These are phyloP conservation scores for Pestalotiopsis sp. DNA, from an alignment of 2,329 filamentous ascomycete genomes.

Conservation along the genomic window DNA sequence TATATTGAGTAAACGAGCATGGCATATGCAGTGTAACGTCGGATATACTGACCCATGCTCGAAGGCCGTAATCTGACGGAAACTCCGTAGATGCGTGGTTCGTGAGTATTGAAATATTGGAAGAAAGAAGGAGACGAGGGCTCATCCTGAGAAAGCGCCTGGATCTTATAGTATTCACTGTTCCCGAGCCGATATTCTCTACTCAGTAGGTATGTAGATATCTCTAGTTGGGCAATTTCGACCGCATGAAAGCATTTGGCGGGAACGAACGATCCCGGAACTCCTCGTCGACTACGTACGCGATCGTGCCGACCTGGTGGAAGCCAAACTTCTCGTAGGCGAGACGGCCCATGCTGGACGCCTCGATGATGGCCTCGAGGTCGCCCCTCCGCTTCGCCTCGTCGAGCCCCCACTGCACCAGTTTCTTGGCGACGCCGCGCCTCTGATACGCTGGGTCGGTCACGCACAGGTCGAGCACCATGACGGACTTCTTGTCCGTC, in stretches of 20 bases:
- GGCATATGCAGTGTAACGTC: neutral
- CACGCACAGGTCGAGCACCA: constrained; percentile 53
- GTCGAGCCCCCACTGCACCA: constrained; percentile 52
- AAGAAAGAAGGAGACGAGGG: neutral
- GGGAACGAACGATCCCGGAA: constrained; percentile 40
- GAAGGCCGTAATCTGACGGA: neutral
- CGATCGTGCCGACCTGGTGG: constrained; percentile 42
- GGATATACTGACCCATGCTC: neutral
- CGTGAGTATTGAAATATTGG: neutral
- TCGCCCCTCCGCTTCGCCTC: constrained; percentile 43
- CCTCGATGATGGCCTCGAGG: constrained; percentile 48
- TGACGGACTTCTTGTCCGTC: constrained; percentile 43
- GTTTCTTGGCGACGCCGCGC: constrained; percentile 43
- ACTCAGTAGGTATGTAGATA: neutral
- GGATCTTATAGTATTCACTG: neutral
- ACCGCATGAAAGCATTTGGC: constrained; percentile 52
- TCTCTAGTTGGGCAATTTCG: constrained; percentile 17
- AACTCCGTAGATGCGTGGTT: constrained; percentile 10
- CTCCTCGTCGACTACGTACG: constrained; percentile 46
- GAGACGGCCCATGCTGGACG: constrained; percentile 49
- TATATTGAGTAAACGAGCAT: neutral
- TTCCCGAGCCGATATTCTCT: neutral
- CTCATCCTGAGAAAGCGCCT: neutral
- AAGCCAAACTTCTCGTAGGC: constrained; percentile 52
- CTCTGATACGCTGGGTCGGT: constrained; percentile 59